Conservation (phyloP, 2,329 filamentous ascomycete species). For the Hymenoscyphus fraxineus region DNA sequence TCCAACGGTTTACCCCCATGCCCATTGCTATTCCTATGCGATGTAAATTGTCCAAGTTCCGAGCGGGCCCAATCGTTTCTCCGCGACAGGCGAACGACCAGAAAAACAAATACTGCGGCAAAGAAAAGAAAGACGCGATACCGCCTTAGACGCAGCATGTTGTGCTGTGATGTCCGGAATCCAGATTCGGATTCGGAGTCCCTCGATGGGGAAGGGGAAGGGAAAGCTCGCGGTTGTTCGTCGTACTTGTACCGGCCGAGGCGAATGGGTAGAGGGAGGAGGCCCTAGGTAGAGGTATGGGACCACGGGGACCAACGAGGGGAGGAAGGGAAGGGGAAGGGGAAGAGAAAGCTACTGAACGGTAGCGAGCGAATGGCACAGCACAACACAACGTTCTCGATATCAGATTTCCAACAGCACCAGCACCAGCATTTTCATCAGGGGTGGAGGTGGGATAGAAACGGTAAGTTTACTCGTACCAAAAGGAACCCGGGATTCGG, state of each 20-base stretch:
- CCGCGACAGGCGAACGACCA: conserved; percentile 48
- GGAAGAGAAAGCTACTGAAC: too few relatives aligned
- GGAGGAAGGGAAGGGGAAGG: neutral
- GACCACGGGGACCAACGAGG: neutral
- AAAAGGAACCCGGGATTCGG: too few relatives aligned
- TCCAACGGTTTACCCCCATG: too few relatives aligned
- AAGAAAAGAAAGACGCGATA: conserved; percentile 51
- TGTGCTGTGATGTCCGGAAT: conserved; percentile 6
- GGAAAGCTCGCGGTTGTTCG: neutral
- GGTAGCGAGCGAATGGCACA: neutral
- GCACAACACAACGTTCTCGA: neutral
- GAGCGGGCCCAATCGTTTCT: conserved; percentile 37
- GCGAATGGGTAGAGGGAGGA: neutral
- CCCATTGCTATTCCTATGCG: neutral
- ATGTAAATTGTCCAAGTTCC: neutral
- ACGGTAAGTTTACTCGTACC: too few relatives aligned
- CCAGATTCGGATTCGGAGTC: neutral
- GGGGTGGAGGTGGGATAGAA: neutral
- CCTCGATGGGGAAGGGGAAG: neutral
- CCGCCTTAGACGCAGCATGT: conserved; percentile 56
- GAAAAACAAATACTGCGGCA: conserved; percentile 48
- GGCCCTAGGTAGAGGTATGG: too few relatives aligned
- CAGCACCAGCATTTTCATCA: neutral
- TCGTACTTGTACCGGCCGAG: neutral
- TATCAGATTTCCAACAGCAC: neutral